Conservation (phyloP, 345 rosid genomes). For the Hibiscus mutabilis region DNA sequence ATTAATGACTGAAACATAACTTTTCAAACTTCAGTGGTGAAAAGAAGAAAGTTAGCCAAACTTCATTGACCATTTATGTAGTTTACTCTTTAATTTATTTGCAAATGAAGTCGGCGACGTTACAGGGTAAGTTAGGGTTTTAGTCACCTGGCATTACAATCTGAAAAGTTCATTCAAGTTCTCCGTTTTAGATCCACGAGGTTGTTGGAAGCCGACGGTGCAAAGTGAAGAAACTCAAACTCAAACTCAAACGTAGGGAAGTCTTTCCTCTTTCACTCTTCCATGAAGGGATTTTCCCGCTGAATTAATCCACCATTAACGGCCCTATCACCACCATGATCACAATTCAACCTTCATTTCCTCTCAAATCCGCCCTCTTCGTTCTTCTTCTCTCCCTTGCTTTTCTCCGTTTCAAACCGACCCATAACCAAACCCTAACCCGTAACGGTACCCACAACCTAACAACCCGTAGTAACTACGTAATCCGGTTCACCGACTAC, state of each 20-base stretch:
- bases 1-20: too few species aligned
- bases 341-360: constrained; percentile 9
- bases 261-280: not conserved
- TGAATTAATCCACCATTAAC: constrained; percentile 11
- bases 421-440: constrained; percentile 19
- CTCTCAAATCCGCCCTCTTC: constrained; percentile 20
- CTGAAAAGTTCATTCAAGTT: not conserved
- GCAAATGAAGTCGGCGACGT: not conserved
- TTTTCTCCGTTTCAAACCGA: constrained; percentile 33
- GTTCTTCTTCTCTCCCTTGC: constrained; percentile 25
- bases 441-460: constrained; percentile 15
- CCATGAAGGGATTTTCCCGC: constrained; percentile 30
- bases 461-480: constrained; percentile 32
- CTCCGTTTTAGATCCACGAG: not conserved
- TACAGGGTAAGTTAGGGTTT: not conserved
- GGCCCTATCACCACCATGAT: constrained; percentile 12
- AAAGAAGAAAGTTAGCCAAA: too few species aligned
- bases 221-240: not conserved
- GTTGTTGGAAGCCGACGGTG: not conserved
- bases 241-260: not conserved
- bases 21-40: too few species aligned
- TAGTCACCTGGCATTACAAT: not conserved
- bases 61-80: too few species aligned
- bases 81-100: too few species aligned
- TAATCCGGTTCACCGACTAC: constrained; percentile 82